phyloP scores from a whole-genome alignment of 306 rosid genomes.

The Prinsepia uniflora region DNA sequence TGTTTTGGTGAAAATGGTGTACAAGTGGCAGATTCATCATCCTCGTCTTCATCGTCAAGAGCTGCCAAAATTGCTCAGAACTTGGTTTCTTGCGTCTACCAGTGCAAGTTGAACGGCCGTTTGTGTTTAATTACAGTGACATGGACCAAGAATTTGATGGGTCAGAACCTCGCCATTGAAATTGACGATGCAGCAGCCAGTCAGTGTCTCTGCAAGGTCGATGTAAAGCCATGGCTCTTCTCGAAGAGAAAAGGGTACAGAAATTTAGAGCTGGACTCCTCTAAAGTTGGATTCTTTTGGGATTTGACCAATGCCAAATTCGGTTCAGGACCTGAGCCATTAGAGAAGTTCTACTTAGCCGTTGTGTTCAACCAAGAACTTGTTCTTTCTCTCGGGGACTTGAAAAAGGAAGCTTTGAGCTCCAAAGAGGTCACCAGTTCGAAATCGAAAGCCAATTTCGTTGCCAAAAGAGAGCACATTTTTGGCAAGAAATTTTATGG shows the following conservation, averaged over 20 bases:
- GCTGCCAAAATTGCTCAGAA: constrained; percentile 58
- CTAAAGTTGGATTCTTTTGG: constrained; percentile 61
- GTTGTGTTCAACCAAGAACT: constrained; percentile 50
- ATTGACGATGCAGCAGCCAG: constrained; percentile 49
- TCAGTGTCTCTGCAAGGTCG: constrained; percentile 63
- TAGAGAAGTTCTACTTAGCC: constrained; percentile 63
- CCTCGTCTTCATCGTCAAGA: constrained; percentile 34
- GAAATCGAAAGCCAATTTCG: constrained; percentile 17
- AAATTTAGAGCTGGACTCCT: constrained; percentile 56
- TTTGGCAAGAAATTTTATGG: constrained; percentile 65
- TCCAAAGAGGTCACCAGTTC: constrained; percentile 12
- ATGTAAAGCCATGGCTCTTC: constrained; percentile 89
- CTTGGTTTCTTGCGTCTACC: constrained; percentile 73
- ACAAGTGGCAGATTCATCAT: constrained; percentile 70
- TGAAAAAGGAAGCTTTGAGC: constrained; percentile 47
- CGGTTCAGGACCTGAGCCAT: constrained; percentile 75
- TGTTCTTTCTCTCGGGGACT: constrained; percentile 65
- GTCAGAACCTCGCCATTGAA: constrained; percentile 74
- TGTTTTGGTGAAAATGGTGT: constrained; percentile 91
- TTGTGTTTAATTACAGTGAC: constrained; percentile 64
- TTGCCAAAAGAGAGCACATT: constrained; percentile 71
- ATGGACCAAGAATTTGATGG: constrained; percentile 83
- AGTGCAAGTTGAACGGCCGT: constrained; percentile 45
- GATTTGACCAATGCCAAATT: constrained; percentile 73
- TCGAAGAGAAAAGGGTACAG: constrained; percentile 73